phyloP scores from a whole-genome alignment of 2,329 filamentous ascomycete species.

The Talaromyces sp. region DNA sequence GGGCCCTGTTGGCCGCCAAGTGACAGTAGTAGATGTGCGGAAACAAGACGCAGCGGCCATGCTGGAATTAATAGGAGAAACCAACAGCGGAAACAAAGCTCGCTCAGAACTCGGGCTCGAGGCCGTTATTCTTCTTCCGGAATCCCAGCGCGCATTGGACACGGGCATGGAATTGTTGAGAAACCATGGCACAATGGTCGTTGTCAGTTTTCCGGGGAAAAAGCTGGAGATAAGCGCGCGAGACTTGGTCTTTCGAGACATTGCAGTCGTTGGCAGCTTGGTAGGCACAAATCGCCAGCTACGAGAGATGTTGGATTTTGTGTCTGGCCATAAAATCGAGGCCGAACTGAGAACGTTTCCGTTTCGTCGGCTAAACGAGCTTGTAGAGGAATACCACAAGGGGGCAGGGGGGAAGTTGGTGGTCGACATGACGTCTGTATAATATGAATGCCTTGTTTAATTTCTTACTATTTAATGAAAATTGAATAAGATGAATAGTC shows the following conservation, averaged over 20 bases:
- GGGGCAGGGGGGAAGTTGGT: constrained; percentile 16
- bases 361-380: constrained; percentile 17
- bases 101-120: constrained; percentile 41
- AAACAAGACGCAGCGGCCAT: constrained; percentile 23
- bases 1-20: constrained; percentile 16
- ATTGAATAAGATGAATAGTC: too few species aligned
- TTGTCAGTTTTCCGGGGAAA: constrained; percentile 44
- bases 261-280: constrained; percentile 18
- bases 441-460: background rate
- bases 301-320: constrained; percentile 19
- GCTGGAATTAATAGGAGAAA: constrained; percentile 18
- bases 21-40: constrained; percentile 38
- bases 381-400: constrained; percentile 17
- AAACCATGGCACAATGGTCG: constrained; percentile 43
- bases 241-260: constrained; percentile 20
- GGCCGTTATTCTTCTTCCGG: constrained; percentile 44
- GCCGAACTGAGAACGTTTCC: constrained; percentile 15
- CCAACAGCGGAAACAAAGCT: constrained; percentile 1
- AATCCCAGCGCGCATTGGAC: constrained; percentile 45
- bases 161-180: constrained; percentile 42
- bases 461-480: background rate
- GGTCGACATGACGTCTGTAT: constrained; percentile 6
- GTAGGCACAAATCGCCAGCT: constrained; percentile 16
- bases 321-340: constrained; percentile 14
- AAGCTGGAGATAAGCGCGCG: constrained; percentile 18